These are phyloP conservation scores for Cyanidioschyzon merolae DNA, from an alignment of 23 red algal species.

Conservation along the genomic window DNA sequence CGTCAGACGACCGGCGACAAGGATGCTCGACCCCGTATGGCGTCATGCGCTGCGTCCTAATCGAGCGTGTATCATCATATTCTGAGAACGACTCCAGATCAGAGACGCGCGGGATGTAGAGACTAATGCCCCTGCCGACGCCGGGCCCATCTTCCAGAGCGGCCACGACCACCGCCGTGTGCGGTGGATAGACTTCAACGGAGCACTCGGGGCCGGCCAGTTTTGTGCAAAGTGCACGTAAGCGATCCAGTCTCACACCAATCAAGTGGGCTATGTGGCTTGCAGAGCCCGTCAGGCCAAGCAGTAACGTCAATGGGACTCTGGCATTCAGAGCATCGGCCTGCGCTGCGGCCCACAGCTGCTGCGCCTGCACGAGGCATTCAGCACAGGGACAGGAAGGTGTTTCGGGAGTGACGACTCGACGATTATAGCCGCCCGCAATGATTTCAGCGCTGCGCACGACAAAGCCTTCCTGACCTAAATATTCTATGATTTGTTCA, in stretches of 20 bases:
- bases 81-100: no score
- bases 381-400: not conserved
- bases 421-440: not conserved
- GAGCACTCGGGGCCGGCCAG: not conserved
- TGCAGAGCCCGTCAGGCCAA: not conserved
- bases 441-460: not conserved
- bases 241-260: not conserved
- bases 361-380: not conserved
- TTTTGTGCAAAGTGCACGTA: not conserved
- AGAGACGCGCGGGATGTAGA: no score
- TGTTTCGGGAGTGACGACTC: not conserved
- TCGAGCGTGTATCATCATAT: no score
- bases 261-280: not conserved
- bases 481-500: not conserved
- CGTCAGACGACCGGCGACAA: no score
- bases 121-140: no score
- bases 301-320: not conserved
- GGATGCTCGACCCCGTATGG: no score
- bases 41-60: no score
- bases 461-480: not conserved
- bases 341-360: not conserved
- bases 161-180: not conserved
- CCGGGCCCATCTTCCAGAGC: no score
- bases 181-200: not conserved
- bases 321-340: not conserved